A percentile compares a stretch with the other conserved stretches of the same genome.
Evolutionary conservation across 176 grass and related monocot genomes (phyloP).

Genomic region (Poa pratensis): DNA sequence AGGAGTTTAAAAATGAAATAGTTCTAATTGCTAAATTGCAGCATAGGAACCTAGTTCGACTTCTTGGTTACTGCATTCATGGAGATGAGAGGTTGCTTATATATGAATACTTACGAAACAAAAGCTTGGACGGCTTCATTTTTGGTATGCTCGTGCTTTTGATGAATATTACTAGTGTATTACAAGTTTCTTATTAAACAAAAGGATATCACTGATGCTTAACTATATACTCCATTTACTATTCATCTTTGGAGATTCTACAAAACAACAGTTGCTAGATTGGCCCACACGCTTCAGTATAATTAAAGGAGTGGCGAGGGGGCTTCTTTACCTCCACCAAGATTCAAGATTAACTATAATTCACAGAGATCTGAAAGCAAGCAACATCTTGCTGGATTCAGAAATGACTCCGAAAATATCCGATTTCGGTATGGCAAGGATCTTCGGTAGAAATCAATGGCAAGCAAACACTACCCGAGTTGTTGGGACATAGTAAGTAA

Average conservation of each 20-base stretch:
- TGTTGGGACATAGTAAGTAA: constrained; percentile 54
- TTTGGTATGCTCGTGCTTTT: neutral
- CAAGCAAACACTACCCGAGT: neutral
- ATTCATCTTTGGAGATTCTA: constrained; percentile 12
- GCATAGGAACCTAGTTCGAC: constrained; percentile 40
- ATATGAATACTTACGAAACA: constrained; percentile 53
- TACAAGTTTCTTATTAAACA: too few relatives aligned
- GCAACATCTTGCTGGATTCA: constrained; percentile 47
- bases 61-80: constrained; percentile 54
- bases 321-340: constrained; percentile 56
- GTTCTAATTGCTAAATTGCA: constrained; percentile 36
- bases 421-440: constrained; percentile 17
- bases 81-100: constrained; percentile 55
- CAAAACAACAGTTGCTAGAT: constrained; percentile 25
- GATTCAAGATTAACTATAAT: constrained; percentile 55
- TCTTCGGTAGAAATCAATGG: constrained; percentile 23
- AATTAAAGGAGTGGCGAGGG: constrained; percentile 44
- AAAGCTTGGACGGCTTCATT: constrained; percentile 43
- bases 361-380: constrained; percentile 51
- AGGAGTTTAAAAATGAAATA: constrained; percentile 53
- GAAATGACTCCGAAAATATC: constrained; percentile 23
- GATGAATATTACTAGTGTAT: too few relatives aligned
- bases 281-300: constrained; percentile 47
- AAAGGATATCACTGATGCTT: neutral
- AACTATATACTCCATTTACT: neutral